Conservation (phyloP, 306 rosid species). For the Arachis hypogaea region DNA sequence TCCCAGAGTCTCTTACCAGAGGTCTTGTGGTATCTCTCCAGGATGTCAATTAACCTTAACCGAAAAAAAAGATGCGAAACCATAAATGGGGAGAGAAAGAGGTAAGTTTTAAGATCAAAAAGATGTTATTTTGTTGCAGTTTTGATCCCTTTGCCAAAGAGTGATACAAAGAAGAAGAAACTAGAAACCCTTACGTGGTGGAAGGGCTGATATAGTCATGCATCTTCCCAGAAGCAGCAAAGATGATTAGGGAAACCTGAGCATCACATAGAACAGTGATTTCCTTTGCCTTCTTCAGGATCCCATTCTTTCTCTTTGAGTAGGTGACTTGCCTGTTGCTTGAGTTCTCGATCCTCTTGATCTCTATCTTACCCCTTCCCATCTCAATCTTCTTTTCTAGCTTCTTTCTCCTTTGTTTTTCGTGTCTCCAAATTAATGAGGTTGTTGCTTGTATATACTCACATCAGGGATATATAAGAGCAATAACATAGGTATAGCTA, state of each 20-base stretch:
- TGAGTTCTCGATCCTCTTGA: conserved; percentile 81
- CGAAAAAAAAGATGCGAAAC: conserved; percentile 12
- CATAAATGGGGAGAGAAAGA: not conserved
- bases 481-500: conserved; percentile 7
- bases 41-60: conserved; percentile 60
- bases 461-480: conserved; percentile 10
- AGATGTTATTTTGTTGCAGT: no score
- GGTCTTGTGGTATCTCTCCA: conserved; percentile 65
- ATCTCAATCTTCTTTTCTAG: conserved; percentile 29
- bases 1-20: conserved; percentile 75
- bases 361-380: conserved; percentile 96
- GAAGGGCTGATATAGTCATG: conserved; percentile 63
- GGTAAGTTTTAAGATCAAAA: not conserved
- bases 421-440: not conserved
- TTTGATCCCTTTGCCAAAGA: no score
- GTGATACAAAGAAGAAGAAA: not conserved
- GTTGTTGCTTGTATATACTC: conserved; percentile 16
- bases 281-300: conserved; percentile 76
- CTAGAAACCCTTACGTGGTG: conserved; percentile 45
- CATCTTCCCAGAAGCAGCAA: conserved; percentile 63
- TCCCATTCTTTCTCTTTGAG: conserved; percentile 76
- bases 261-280: conserved; percentile 86
- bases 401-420: not conserved
- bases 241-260: conserved; percentile 64
- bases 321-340: conserved; percentile 79